Percentiles rank a stretch among this genome's conserved stretches.
phyloP scores from a whole-genome alignment of 176 grass and related monocot species.

The Tuctoria greenei region DNA sequence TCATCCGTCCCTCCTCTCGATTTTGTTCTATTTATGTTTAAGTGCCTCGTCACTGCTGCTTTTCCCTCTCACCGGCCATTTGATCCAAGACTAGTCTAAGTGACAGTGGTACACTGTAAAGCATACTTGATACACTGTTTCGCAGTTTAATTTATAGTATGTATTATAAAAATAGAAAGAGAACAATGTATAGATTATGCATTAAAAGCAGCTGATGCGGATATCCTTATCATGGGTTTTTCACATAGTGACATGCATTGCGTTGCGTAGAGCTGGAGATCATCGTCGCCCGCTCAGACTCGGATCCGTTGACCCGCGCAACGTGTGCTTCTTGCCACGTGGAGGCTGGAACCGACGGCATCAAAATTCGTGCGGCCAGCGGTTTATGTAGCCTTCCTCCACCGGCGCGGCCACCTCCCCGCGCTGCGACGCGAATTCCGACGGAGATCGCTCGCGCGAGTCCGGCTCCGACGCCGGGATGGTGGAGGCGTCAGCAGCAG shows the following conservation, averaged over 20 bases:
- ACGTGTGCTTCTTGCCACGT: not conserved
- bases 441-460: constrained; percentile 1
- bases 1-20: not conserved
- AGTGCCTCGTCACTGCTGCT: not conserved
- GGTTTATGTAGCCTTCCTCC: not conserved
- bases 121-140: too few species aligned
- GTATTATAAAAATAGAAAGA: too few species aligned
- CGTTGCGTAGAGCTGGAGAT: constrained; percentile 21
- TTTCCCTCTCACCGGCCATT: not conserved
- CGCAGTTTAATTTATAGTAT: too few species aligned
- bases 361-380: constrained; percentile 15
- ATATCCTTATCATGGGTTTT: too few species aligned
- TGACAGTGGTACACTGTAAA: too few species aligned
- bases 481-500: constrained; percentile 2
- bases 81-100: not conserved
- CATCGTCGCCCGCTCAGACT: not conserved
- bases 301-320: constrained; percentile 29
- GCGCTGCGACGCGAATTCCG: not conserved
- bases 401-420: not conserved
- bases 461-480: not conserved
- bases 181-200: too few species aligned
- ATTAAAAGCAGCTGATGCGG: too few species aligned
- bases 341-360: constrained; percentile 20
- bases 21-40: constrained; percentile 19
- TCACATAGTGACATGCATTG: too few species aligned